Evolutionary conservation across 2,329 filamentous ascomycete genomes (phyloP).

Genomic region (Fusarium humuli): DNA sequence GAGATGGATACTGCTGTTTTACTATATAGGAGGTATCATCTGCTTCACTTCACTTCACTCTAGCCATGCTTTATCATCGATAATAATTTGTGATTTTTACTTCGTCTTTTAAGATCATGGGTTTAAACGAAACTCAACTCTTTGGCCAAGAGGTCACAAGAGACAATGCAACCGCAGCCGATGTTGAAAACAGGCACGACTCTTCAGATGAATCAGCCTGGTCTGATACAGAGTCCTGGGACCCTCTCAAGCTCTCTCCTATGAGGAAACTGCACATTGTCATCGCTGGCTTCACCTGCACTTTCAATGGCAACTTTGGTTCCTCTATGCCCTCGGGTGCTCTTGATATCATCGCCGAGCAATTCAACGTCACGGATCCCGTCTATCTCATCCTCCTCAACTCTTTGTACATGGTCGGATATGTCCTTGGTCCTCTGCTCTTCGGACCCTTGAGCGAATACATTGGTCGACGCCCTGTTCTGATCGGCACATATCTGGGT

Average conservation of each 20-base stretch:
- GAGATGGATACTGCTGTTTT: constrained; percentile 4
- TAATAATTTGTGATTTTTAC: neutral
- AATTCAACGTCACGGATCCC: constrained; percentile 45
- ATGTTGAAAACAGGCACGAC: constrained; percentile 25
- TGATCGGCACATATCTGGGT: constrained; percentile 50
- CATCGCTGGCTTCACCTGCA: constrained; percentile 52
- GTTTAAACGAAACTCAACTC: constrained; percentile 12
- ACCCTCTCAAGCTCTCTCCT: constrained; percentile 49
- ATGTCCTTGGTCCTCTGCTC: constrained; percentile 51
- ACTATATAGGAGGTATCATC: constrained; percentile 13
- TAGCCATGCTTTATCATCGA: neutral
- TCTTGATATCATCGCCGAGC: constrained; percentile 50
- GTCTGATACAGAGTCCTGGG: constrained; percentile 37
- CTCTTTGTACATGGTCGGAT: constrained; percentile 53
- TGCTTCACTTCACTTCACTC: neutral
- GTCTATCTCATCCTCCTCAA: constrained; percentile 51
- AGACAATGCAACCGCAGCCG: constrained; percentile 5
- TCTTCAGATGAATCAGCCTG: constrained; percentile 36
- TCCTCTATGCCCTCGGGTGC: constrained; percentile 53
- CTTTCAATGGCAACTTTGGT: constrained; percentile 53
- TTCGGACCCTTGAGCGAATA: constrained; percentile 53
- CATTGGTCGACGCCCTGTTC: constrained; percentile 50
- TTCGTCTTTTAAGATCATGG: constrained; percentile 11
- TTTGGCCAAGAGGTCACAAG: constrained; percentile 15
- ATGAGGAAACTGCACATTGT: constrained; percentile 51